Base-by-base conservation (phyloP, 2,329 filamentous ascomycete species). In the Thelonectria discophora region DNA sequence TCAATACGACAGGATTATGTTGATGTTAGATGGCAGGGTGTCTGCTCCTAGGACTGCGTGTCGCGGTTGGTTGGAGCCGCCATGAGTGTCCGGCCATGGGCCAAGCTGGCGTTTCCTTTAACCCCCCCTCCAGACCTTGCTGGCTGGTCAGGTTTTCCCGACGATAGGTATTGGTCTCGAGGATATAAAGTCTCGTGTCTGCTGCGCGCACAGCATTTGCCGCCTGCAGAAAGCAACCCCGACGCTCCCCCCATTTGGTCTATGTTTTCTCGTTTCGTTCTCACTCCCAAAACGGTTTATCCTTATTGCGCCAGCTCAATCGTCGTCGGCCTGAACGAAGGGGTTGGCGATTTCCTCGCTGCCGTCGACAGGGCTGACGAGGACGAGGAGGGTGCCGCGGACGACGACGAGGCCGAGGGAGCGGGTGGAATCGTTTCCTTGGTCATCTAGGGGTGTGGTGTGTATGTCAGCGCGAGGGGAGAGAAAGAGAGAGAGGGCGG, bases 281-380 rank as follows among this genome's bases (percentile, higher is more conserved):
- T 30, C 6, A 30, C 27, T 34, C 4, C 15, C 20, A 37, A 34
- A 34, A 13, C 3, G 15, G 7, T 20, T 43, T 43, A 3, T 15
- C 20, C 8, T 10, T 5, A n/a, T 45, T 13, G 18, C 42, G 9
- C 21, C 5, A 21, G 21, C 47, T 82, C 77, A 82, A 50, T 83
- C 87, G 68, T 93, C 90, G 49, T 93, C 90, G 21, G 85, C 82
- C 73, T 92, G 88, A 55, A 91, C 82, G 74, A 98, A 99, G 0
- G 95, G 95, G 77, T 99, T 99, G 71, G 91, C 87, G 72, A 99
- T 99, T 79, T 94, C 90, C 79, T 98, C 94, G 79, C 93, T 97
- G 58, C 95, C 95, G 74, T 98, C 94, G 54, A 95, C 86, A 4
- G 95, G 95, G 65, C 92, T 95, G 75, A 99, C 92, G 64, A 97